Evolutionary conservation across 164 flowering plant genomes (phyloP), one percentile per base, ranked within the genome.

Genomic region (Dillenia turbinata): DNA sequence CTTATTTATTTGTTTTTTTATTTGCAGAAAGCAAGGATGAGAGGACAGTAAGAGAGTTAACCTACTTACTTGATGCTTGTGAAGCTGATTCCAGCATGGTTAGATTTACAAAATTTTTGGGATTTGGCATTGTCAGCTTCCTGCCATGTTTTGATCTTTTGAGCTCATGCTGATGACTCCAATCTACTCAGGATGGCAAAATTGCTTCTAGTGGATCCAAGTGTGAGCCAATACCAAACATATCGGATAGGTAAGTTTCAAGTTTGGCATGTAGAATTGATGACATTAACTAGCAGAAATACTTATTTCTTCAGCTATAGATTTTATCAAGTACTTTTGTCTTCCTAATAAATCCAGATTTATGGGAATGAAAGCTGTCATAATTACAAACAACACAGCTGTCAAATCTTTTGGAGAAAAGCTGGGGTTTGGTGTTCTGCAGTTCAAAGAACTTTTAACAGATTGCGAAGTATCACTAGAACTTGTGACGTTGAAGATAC

Each of bases 291-390:
- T 33, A 33, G 40, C 40, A 4, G 7, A 33, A 33, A 33, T 33
- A 10, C 13, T 45, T 10, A 50, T 54, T n/a, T 57, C 11, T 52
- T 12, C 7, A 5, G 40, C 40, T 47, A 17, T 26, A 9, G 49
- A 22, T 15, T 16, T 13, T 61, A 33, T 22, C 16, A 40, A 51
- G 13, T 24, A 24, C 8, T 48, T 33, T 8, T 50, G 61, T 14
- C 52, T 50, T 9, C 16, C 60, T 26, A 13, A 50, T 17, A 10
- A 16, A 49, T 78, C 62, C 74, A 94, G 99, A 80, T 94, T 94
- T 70, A 91, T 89, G 96, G 99, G 96, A 14, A 72, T 94, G 86
- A 89, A 56, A 74, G 89, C 95, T 66, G 96, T 95, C 49, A 49
- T 94, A 47, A 43, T 91, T 46, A 80, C 97, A 15, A 71, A 67